A percentile compares a stretch with the other conserved stretches of the same genome.
phyloP scores from a whole-genome alignment of 371 early-diverging fungal genomes.

The Synchytrium microbalum region DNA sequence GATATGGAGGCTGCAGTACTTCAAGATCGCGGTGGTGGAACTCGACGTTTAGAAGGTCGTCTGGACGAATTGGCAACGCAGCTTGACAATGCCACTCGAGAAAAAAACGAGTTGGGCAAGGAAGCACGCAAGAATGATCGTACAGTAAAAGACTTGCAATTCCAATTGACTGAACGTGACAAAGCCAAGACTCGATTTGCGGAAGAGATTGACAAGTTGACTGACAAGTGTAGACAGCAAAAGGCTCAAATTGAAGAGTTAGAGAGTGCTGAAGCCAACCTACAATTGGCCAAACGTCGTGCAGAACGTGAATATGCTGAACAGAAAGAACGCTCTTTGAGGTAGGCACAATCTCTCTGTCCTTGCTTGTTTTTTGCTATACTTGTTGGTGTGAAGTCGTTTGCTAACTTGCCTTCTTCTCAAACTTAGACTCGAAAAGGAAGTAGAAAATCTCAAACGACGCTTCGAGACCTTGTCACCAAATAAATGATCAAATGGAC shows the following conservation, averaged over 20 bases:
- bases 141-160: slow-evolving; percentile 71
- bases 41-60: slow-evolving; percentile 48
- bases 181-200: slow-evolving; percentile 57
- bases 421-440: slow-evolving; percentile 19
- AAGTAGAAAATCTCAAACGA: slow-evolving; percentile 14
- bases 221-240: slow-evolving; percentile 57
- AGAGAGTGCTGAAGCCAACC: slow-evolving; percentile 56
- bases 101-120: slow-evolving; percentile 48
- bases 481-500: too few relatives aligned
- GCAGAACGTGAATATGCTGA: slow-evolving; percentile 68
- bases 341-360: slow-evolving; percentile 22
- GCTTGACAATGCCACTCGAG: slow-evolving; percentile 56
- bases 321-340: slow-evolving; percentile 39
- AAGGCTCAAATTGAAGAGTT: slow-evolving; percentile 62
- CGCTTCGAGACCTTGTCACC: slow-evolving; percentile 7
- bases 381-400: not conserved
- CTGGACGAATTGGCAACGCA: slow-evolving; percentile 56
- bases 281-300: slow-evolving; percentile 63
- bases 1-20: slow-evolving; percentile 61
- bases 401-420: slow-evolving; percentile 1
- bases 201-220: slow-evolving; percentile 61
- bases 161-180: slow-evolving; percentile 67
- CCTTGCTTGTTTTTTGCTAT: not conserved
- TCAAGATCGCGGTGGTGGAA: slow-evolving; percentile 41
- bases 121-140: slow-evolving; percentile 63